Percentiles rank a stretch among this genome's conserved stretches.
phyloP scores from a whole-genome alignment of 192 early-diverging fungal species.

The Backusella psychrophila region DNA sequence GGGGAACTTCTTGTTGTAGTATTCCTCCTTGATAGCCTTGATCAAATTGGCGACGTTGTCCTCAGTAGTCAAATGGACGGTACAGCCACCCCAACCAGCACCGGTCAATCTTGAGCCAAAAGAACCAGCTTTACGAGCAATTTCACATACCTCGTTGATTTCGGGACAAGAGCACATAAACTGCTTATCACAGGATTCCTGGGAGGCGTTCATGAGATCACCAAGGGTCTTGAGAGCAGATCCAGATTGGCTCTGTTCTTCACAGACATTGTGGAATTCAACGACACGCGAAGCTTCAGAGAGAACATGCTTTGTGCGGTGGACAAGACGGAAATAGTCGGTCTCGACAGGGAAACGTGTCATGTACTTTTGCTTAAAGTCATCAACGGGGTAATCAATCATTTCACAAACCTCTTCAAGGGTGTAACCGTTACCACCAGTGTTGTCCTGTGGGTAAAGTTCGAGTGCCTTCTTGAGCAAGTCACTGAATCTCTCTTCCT shows the following conservation, averaged over 20 bases:
- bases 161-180: conserved; percentile 85
- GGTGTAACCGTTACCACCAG: conserved; percentile 33
- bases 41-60: conserved; percentile 64
- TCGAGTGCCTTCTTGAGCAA: conserved; percentile 25
- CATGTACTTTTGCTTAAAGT: conserved; percentile 36
- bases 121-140: conserved; percentile 67
- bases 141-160: conserved; percentile 72
- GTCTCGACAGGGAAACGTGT: conserved; percentile 46
- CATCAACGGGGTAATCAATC: conserved; percentile 30
- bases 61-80: conserved; percentile 72
- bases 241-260: conserved; percentile 19
- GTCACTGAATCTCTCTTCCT: conserved; percentile 25
- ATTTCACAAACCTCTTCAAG: conserved; percentile 39
- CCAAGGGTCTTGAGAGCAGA: conserved; percentile 57
- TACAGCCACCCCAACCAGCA: conserved; percentile 90
- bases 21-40: conserved; percentile 57
- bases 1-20: conserved; percentile 56
- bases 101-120: conserved; percentile 86
- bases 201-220: conserved; percentile 85
- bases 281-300: conserved; percentile 78
- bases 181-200: conserved; percentile 73
- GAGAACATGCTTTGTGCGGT: conserved; percentile 82
- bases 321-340: conserved; percentile 63
- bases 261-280: conserved; percentile 62
- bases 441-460: conserved; percentile 33